A percentile compares a stretch with the other conserved stretches of the same genome.
Conservation (phyloP, 169 alveolate genomes). For the Toxoplasma gondii region DNA sequence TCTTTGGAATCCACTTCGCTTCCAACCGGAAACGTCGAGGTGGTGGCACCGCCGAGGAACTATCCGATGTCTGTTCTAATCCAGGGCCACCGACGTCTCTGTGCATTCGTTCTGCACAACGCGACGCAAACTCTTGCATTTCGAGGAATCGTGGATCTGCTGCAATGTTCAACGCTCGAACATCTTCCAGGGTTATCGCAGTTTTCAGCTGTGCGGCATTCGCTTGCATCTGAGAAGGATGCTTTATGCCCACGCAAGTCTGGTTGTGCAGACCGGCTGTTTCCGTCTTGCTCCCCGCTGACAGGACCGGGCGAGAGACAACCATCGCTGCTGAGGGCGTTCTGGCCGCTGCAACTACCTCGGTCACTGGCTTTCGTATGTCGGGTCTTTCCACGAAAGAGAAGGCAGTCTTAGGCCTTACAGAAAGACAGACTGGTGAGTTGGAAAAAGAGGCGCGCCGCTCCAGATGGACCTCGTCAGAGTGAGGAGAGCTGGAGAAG, state of each 20-base stretch:
- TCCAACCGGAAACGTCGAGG: not conserved
- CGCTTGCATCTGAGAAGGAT: not conserved
- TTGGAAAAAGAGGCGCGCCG: not conserved
- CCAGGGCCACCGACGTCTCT: not conserved
- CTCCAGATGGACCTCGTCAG: not conserved
- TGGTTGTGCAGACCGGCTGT: not conserved
- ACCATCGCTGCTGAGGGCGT: not conserved
- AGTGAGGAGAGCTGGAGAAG: not conserved
- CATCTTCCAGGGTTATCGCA: not conserved
- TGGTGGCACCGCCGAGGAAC: not conserved
- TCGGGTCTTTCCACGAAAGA: not conserved
- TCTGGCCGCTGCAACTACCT: not conserved
- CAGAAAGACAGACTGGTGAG: not conserved
- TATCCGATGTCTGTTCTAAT: not conserved
- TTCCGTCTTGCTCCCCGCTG: not conserved
- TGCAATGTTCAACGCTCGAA: not conserved
- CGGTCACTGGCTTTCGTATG: not conserved
- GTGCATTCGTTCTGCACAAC: not conserved
- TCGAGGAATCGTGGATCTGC: conserved; percentile 6
- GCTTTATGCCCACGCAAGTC: not conserved
- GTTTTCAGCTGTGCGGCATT: not conserved
- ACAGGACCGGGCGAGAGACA: not conserved
- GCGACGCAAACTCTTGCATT: not conserved
- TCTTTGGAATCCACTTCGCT: not conserved
- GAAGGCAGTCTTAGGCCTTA: not conserved